Evolutionary conservation across 768 basidiomycete species (phyloP).

Genomic region (Tylopilus sp.): DNA sequence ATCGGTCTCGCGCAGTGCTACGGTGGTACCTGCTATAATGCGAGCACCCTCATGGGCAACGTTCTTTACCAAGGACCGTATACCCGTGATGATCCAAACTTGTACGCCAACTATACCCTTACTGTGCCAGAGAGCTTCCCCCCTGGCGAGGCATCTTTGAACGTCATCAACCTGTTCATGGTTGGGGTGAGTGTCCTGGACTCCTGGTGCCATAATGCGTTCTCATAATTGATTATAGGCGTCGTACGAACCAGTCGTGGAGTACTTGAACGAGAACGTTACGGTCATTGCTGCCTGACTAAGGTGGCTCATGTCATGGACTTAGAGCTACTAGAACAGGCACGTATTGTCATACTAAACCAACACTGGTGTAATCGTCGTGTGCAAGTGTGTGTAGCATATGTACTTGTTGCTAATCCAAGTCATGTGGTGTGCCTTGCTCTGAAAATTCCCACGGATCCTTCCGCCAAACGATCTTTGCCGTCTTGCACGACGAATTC

Average conservation of each 20-base stretch:
- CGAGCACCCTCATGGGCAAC: constrained; percentile 25
- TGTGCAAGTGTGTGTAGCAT: too few relatives aligned
- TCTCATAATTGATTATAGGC: constrained; percentile 10
- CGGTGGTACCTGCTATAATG: constrained; percentile 20
- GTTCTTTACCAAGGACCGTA: constrained; percentile 36
- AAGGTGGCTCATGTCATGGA: background rate
- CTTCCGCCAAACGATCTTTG: constrained; percentile 11
- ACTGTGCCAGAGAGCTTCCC: constrained; percentile 24
- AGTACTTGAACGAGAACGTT: background rate
- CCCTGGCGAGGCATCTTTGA: constrained; percentile 33
- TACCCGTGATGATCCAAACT: constrained; percentile 16
- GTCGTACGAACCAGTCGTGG: constrained; percentile 5
- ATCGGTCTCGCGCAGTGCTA: constrained; percentile 31
- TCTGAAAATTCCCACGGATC: constrained; percentile 15
- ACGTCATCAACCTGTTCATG: constrained; percentile 35
- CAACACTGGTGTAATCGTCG: too few relatives aligned
- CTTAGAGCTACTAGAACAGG: too few relatives aligned
- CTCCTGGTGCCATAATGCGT: background rate
- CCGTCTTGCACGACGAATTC: constrained; percentile 4
- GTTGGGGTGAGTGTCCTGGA: constrained; percentile 36
- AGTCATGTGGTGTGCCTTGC: too few relatives aligned
- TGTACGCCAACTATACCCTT: constrained; percentile 34
- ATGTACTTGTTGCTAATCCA: too few relatives aligned
- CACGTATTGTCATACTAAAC: too few relatives aligned
- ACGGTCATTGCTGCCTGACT: constrained; percentile 6